Evolutionary conservation across 2,329 filamentous ascomycete genomes (phyloP), one percentile per base, ranked within the genome.

Genomic region (Aspergillus sergii): DNA sequence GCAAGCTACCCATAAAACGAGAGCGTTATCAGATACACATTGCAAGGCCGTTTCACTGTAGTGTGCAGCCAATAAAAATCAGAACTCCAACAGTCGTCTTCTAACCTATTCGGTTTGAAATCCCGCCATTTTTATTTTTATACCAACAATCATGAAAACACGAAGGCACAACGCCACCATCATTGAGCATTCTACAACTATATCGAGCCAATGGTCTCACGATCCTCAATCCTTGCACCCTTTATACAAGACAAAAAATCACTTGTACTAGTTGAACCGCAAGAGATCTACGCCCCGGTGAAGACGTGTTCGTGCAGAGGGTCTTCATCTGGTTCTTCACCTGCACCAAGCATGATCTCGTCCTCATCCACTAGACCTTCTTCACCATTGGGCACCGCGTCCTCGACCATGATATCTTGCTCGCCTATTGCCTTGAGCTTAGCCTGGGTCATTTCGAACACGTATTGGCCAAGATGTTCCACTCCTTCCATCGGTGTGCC

Each of bases 401-500:
- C 76, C 41, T 77, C 79, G 36, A 78, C 67, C 30, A 73, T 69
- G 12, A 79, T 75, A 30, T 75, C 72, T 16, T 78, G 79, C 54
- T 76, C 79, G 67, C 83, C 87, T 71, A 89, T 72, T 51, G 83
- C 83, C 72, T 87, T 84, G 1, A 89, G 77, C 77, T 89, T 90
- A 9, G 88, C 88, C 72, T 90, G 87, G 4, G 93, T 96, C 93
- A 99, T 99, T 78, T 99, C 92, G 75, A 88, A 97, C 26, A 99
- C 94, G 77, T 97, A 99, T 79, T 97, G 91, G 0, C 95, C 95
- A 41, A 99, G 79, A 80, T 99, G 95, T 81, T 99, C 94, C 1
- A 98, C 89, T 39, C 91, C 88, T 71, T 94, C 91, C 92, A 99
- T 98, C 23, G 88, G 83, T 1, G 88, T 89, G n/a, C 78, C 79